Conservation (phyloP, 345 rosid species). For the Citrus reticulata region DNA sequence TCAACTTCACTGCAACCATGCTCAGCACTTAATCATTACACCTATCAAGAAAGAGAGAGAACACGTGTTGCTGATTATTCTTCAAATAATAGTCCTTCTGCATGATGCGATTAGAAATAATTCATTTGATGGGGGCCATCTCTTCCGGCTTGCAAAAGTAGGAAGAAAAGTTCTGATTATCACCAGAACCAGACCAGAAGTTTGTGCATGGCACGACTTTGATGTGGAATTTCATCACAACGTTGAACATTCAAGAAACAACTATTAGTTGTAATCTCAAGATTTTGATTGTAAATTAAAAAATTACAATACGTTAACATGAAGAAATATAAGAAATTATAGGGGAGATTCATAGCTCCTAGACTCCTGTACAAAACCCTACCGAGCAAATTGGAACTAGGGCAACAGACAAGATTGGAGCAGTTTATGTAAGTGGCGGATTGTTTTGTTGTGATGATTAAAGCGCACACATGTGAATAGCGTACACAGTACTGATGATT, state of each 20-base stretch:
- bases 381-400: conserved; percentile 13
- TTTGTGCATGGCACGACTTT: neutral
- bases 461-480: conserved; percentile 31
- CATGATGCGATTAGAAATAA: conserved; percentile 11
- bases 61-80: conserved; percentile 15
- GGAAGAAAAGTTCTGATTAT: conserved; percentile 6
- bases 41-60: conserved; percentile 4
- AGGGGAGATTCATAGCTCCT: neutral
- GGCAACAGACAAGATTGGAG: conserved; percentile 29
- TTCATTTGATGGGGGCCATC: conserved; percentile 10
- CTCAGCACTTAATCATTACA: conserved; percentile 13
- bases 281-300: neutral
- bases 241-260: conserved; percentile 4
- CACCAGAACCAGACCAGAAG: neutral
- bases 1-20: neutral
- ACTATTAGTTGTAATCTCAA: neutral
- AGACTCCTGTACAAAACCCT: neutral
- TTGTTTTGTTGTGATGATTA: conserved; percentile 39
- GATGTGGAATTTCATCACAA: neutral
- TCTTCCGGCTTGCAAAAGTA: conserved; percentile 3
- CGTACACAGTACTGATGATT: conserved; percentile 16
- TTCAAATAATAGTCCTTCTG: neutral
- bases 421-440: conserved; percentile 6
- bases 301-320: neutral
- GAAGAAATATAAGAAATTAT: conserved; percentile 4